Conservation (phyloP, 2,329 filamentous ascomycete genomes). For the Xylariaceae sp. region DNA sequence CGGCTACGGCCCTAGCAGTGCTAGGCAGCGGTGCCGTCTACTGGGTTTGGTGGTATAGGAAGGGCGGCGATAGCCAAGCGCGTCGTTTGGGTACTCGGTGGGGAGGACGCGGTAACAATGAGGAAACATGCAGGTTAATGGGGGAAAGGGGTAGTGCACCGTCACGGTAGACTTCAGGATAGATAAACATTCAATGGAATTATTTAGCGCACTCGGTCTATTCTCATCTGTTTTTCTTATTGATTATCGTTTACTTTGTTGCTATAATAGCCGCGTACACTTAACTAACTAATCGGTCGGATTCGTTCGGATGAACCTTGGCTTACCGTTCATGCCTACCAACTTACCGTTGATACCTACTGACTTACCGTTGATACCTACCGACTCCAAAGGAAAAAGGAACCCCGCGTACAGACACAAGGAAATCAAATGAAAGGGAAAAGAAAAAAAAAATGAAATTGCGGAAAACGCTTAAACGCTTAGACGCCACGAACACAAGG, state of each 20-base stretch:
- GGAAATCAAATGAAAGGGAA: background rate
- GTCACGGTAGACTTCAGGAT: background rate
- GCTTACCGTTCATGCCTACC: background rate
- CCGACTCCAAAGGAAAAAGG: background rate
- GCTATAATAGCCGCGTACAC: background rate
- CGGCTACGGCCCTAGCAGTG: slow-evolving; percentile 40
- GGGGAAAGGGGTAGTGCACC: background rate
- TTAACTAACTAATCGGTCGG: background rate
- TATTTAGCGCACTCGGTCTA: background rate
- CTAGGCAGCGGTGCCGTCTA: slow-evolving; percentile 38
- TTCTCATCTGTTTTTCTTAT: too few species aligned
- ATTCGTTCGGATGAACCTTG: background rate
- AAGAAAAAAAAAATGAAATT: background rate
- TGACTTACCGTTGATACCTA: too few species aligned
- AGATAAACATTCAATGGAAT: background rate
- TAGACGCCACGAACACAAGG: background rate
- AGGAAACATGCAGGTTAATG: background rate
- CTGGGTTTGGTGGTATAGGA: slow-evolving; percentile 40
- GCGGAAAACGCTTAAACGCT: background rate
- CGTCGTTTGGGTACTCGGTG: background rate
- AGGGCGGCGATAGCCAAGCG: background rate
- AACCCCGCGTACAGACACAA: background rate
- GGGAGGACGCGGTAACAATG: background rate
- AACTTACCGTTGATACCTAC: background rate
- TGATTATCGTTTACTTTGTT: too few species aligned